phyloP scores from a whole-genome alignment of 148 eudicot species.

The Vaccinium myrtillus region DNA sequence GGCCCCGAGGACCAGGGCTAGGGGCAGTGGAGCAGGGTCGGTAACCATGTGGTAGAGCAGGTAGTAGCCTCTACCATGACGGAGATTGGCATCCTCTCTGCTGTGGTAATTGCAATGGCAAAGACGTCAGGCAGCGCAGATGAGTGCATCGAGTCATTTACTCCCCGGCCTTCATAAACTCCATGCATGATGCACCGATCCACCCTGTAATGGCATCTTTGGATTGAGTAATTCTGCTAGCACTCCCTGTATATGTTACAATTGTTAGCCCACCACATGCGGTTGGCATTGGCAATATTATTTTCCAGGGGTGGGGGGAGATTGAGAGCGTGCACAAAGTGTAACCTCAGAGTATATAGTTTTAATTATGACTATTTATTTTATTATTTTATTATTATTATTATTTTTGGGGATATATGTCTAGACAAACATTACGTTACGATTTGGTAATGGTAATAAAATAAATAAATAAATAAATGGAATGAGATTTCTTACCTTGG shows the following conservation, averaged over 20 bases:
- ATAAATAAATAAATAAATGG: too few species aligned
- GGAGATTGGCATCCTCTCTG: neutral
- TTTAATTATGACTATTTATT: too few species aligned
- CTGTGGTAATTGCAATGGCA: neutral
- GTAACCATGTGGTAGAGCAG: neutral
- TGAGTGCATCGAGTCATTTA: neutral
- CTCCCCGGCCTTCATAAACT: too few species aligned
- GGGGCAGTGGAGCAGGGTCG: neutral
- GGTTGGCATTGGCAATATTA: neutral
- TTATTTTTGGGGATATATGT: too few species aligned
- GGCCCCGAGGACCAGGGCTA: neutral
- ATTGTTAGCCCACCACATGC: neutral
- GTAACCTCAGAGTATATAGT: neutral
- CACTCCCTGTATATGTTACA: neutral
- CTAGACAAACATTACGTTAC: too few species aligned
- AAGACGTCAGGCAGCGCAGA: neutral
- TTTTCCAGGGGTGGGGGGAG: neutral
- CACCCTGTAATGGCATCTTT: neutral
- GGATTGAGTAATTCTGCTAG: neutral
- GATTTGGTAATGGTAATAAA: too few species aligned
- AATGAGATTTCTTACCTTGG: too few species aligned
- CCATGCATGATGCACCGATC: neutral
- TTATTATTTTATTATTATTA: too few species aligned
- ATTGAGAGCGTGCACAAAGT: neutral
- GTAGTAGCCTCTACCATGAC: neutral